These are phyloP conservation scores for Lactarius akahatsu DNA, from an alignment of 768 basidiomycete species.

Conservation along the genomic window DNA sequence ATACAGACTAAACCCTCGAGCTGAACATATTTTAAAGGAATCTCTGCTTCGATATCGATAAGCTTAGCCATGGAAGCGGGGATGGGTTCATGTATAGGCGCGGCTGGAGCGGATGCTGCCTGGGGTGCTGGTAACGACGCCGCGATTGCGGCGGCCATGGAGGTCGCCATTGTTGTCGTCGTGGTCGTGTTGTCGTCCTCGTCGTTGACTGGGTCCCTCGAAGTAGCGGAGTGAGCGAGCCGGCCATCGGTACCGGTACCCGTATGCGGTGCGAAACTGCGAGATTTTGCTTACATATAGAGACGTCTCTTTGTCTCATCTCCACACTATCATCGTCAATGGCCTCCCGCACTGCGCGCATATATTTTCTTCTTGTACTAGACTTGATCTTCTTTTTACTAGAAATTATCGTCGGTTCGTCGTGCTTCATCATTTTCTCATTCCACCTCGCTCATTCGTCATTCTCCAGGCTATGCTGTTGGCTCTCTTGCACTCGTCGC, in stretches of 20 bases:
- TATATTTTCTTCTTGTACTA: conserved; percentile 75
- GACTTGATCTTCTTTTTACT: conserved; percentile 86
- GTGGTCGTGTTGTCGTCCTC: conserved; percentile 1
- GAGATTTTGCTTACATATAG: background rate
- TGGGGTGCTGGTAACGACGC: conserved; percentile 73
- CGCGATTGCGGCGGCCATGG: conserved; percentile 92
- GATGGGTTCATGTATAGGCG: conserved; percentile 79
- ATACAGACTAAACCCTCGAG: conserved; percentile 79
- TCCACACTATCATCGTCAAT: conserved; percentile 28
- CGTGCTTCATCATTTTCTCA: background rate
- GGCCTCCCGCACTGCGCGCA: conserved; percentile 68
- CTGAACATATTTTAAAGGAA: conserved; percentile 75
- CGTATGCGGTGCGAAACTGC: background rate
- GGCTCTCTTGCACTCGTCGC: conserved; percentile 94
- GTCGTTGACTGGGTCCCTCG: too few relatives aligned
- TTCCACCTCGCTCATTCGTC: conserved; percentile 4
- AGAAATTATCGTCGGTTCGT: conserved; percentile 75
- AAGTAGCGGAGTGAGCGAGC: too few relatives aligned
- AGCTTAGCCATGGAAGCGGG: conserved; percentile 91
- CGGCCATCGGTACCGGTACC: too few relatives aligned
- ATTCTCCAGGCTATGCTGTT: conserved; percentile 78
- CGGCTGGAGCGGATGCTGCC: conserved; percentile 57
- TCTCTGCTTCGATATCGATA: conserved; percentile 91
- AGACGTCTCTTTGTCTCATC: conserved; percentile 9
- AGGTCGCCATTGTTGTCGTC: conserved; percentile 56